A percentile compares a stretch with the other conserved stretches of the same genome.
phyloP scores from a whole-genome alignment of 768 basidiomycete genomes.

The Chiua virens region DNA sequence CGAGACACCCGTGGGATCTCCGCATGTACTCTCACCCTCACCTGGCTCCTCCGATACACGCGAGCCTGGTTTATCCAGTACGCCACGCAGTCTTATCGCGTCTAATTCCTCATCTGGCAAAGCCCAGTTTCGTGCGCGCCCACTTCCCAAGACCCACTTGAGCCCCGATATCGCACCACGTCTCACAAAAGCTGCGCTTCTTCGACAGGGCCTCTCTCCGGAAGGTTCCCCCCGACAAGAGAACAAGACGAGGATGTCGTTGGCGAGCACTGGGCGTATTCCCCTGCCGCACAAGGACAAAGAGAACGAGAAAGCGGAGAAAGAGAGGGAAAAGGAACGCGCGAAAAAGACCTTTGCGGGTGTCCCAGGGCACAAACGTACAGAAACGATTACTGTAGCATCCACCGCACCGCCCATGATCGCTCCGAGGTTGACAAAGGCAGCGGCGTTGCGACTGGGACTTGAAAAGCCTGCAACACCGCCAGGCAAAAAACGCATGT shows the following conservation, averaged over 20 bases:
- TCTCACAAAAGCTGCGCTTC: slow-evolving; percentile 68
- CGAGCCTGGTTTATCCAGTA: slow-evolving; percentile 18
- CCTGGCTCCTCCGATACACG: slow-evolving; percentile 24
- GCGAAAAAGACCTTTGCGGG: slow-evolving; percentile 66
- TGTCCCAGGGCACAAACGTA: slow-evolving; percentile 81
- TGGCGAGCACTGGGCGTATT: slow-evolving; percentile 34
- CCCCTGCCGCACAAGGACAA: slow-evolving; percentile 30
- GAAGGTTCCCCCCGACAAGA: slow-evolving; percentile 32
- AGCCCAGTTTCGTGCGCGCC: slow-evolving; percentile 61
- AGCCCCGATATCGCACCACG: slow-evolving; percentile 76
- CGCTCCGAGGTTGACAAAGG: slow-evolving; percentile 73
- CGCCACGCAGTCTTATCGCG: slow-evolving; percentile 30
- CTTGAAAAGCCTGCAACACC: slow-evolving; percentile 40
- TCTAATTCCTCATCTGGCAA: slow-evolving; percentile 45
- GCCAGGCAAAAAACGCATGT: slow-evolving; percentile 39
- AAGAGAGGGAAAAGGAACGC: slow-evolving; percentile 59
- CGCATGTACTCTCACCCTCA: slow-evolving; percentile 42
- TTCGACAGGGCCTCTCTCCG: slow-evolving; percentile 60
- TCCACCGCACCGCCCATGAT: slow-evolving; percentile 72
- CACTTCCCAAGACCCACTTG: slow-evolving; percentile 58
- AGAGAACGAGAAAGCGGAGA: slow-evolving; percentile 41
- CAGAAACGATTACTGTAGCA: slow-evolving; percentile 65
- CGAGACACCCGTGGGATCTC: slow-evolving; percentile 42
- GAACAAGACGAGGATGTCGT: slow-evolving; percentile 29
- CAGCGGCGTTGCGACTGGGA: slow-evolving; percentile 69